Percentiles rank a stretch among this genome's conserved stretches.
Conservation (phyloP, 2,329 filamentous ascomycete genomes). For the Dothistroma septosporum region DNA sequence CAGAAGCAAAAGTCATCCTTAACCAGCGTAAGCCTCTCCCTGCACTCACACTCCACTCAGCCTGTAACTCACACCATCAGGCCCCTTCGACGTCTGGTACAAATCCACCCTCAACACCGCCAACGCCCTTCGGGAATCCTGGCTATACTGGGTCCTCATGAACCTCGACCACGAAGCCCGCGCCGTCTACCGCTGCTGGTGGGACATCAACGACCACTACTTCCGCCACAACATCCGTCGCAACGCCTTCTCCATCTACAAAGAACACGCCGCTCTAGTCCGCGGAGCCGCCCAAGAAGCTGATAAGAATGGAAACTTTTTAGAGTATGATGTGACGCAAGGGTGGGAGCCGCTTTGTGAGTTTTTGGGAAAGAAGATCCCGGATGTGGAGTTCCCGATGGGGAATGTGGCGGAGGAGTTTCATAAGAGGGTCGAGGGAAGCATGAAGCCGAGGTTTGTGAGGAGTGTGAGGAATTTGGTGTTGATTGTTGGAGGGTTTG, state of each 20-base stretch:
- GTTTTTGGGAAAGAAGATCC: background rate
- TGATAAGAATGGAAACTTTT: background rate
- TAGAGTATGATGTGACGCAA: conserved; percentile 4
- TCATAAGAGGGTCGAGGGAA: background rate
- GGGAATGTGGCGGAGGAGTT: background rate
- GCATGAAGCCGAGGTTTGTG: background rate
- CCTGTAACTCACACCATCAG: no score
- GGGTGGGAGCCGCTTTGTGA: conserved; percentile 2
- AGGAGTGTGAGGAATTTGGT: conserved; percentile 2
- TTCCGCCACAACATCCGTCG: background rate
- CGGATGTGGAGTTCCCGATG: background rate
- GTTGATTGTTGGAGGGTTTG: background rate
- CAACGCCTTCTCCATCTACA: background rate
- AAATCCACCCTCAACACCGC: conserved; percentile 1
- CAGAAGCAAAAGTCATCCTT: conserved; percentile 15
- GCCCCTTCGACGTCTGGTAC: conserved; percentile 2
- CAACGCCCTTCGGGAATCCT: background rate
- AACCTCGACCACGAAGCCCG: conserved; percentile 1
- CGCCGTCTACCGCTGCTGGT: conserved; percentile 2
- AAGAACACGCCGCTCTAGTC: background rate
- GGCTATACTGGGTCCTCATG: conserved; percentile 3
- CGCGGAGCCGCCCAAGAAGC: background rate
- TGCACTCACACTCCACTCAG: no score
- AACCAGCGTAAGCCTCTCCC: background rate
- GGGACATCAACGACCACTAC: background rate